Base-by-base conservation (phyloP, 2,329 filamentous ascomycete species). In the Cryphonectria radicalis region DNA sequence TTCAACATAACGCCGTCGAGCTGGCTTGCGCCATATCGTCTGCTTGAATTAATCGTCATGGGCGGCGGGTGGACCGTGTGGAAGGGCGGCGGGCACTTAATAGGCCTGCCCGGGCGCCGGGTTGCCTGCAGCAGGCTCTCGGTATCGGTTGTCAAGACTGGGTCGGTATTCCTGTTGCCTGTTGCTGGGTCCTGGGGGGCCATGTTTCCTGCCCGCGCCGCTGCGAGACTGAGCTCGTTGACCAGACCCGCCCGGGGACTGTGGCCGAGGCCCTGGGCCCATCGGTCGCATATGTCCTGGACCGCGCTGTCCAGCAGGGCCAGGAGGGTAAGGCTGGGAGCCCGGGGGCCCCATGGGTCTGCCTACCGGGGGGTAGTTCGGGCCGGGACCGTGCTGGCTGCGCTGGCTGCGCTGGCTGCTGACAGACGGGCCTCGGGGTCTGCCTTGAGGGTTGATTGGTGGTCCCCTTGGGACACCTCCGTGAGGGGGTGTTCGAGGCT, bases 401-500 rank as follows among this genome's bases (percentile, higher is more conserved):
- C 81, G 11, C 42, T 46, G 42, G 42, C 42, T 46, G 42, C 82
- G 83, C 40, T 83, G 80, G 53, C 81, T 78, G 71, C 81, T 80
- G 69, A 78, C 77, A 42, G 78, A 77, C 66, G 78, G 77, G 50
- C 75, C 77, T 71, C 78, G 80, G 19, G 80, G 79, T 25, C 80
- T 78, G 8, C 77, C 77, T 73, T 75, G 78, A 22, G 84, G 81
- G 73, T 86, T 89, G 67, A 90, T 81, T 4, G 88, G 87, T 72
- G 85, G 88, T 53, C 88, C 87, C 73, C 85, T 84, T 67, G 86
- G 86, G 67, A 84, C 84, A 43, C 84, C 83, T 68, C 53, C 60
- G 53, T 25, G 17, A 42, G 81, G 84, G 28, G 84, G 84, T 57
- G 88, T 85, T 63, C 94, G 92, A 63, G 95, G 93, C 85, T 97